Conservation (phyloP, 140 eudicot species). For the Eryngium alpinum region DNA sequence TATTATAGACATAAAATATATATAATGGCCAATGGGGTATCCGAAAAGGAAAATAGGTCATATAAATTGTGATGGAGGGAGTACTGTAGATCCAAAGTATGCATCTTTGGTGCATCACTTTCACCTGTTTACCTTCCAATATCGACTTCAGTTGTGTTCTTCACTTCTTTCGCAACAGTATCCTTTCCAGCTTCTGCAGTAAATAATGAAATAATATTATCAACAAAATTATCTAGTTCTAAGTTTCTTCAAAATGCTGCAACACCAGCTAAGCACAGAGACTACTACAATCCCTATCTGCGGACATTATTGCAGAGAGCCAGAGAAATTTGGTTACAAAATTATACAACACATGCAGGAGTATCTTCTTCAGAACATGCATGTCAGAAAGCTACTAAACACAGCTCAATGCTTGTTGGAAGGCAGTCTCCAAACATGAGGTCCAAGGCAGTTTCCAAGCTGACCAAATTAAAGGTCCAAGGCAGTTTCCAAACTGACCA, state of each 20-base stretch:
- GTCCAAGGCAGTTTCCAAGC: background rate
- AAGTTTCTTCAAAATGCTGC: background rate
- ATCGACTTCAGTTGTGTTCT: slow-evolving; percentile 22
- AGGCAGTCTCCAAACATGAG: background rate
- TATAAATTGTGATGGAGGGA: no score
- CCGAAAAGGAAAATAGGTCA: no score
- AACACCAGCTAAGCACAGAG: background rate
- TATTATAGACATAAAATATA: no score
- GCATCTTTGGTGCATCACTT: slow-evolving; percentile 9
- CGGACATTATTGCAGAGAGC: background rate
- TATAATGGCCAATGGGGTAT: no score
- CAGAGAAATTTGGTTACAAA: background rate
- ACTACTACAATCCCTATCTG: background rate
- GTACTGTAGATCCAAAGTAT: no score
- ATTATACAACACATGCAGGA: background rate
- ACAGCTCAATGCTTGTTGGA: background rate
- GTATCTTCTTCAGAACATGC: background rate
- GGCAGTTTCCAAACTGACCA: background rate
- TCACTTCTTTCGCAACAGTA: slow-evolving; percentile 37
- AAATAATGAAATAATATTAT: slow-evolving; percentile 15
- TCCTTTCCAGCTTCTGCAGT: slow-evolving; percentile 40
- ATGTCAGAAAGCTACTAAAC: background rate
- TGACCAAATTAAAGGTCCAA: no score
- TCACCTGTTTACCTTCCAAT: slow-evolving; percentile 57
- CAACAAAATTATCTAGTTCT: background rate